phyloP scores from a whole-genome alignment of 164 flowering plant genomes.

The Akebia trifoliata region DNA sequence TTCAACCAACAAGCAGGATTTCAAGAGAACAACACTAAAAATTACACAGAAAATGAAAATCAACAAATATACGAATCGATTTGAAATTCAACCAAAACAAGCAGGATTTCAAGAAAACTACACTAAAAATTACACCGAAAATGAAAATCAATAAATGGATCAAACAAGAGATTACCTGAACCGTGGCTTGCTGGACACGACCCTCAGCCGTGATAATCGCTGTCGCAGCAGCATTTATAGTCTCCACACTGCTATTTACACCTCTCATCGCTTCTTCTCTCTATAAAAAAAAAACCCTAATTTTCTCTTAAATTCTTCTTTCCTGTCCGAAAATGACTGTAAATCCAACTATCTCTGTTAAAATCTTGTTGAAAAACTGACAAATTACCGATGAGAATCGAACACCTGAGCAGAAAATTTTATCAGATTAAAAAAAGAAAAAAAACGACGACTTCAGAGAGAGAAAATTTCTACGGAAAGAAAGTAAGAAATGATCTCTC shows the following conservation, averaged over 20 bases:
- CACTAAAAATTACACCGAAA: too few species aligned
- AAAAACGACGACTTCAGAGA: background rate
- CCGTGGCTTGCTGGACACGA: conserved; percentile 56
- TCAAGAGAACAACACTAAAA: too few species aligned
- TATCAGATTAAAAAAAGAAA: too few species aligned
- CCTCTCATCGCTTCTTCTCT: conserved; percentile 27
- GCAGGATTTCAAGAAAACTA: background rate
- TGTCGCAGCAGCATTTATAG: conserved; percentile 84
- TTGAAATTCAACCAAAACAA: conserved; percentile 1
- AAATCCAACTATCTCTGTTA: background rate
- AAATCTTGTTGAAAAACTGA: conserved; percentile 8
- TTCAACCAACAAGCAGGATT: too few species aligned
- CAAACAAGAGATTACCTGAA: conserved; percentile 42
- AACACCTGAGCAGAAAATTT: too few species aligned
- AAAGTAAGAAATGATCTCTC: too few species aligned
- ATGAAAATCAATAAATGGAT: conserved; percentile 5
- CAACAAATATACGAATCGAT: background rate
- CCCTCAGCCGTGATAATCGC: conserved; percentile 70
- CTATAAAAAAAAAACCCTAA: conserved; percentile 9
- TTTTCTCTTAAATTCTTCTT: background rate
- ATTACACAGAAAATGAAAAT: background rate
- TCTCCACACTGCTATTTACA: conserved; percentile 51
- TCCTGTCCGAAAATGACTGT: background rate
- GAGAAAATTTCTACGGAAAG: background rate
- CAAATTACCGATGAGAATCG: background rate